Evolutionary conservation across 1,284 basidiomycete species (phyloP), one percentile per base, ranked within the genome.

Genomic region (Cystobasidium pallidum): DNA sequence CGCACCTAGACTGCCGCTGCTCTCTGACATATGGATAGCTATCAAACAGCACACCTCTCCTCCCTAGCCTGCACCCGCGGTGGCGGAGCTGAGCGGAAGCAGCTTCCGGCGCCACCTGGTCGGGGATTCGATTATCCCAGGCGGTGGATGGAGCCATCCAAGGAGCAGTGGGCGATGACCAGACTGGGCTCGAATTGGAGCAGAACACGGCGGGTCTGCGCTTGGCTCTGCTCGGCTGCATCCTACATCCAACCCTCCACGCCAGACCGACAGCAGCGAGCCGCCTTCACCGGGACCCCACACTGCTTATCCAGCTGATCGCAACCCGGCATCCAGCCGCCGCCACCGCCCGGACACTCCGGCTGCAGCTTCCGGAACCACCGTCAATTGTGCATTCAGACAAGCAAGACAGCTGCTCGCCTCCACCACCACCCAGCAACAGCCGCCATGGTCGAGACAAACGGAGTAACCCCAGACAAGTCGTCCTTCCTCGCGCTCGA

Each of bases 121-220:
- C 51, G 51, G 51, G 30, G 51, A 54, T 54, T 54, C 51, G 51
- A 54, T 54, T 54, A 54, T 13, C 51, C 51, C n/a, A 51, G 19
- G 10, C 10, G 47, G 10, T n/a, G 24, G 47, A 19, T n/a, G 19
- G 8, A n/a, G n/a, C n/a, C 47, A 45, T 45, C 43, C 43, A 19
- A 45, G 43, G 43, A n/a, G n/a, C n/a, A n/a, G n/a, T n/a, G n/a
- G n/a, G n/a, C n/a, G n/a, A n/a, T n/a, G n/a, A n/a, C n/a, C n/a
- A n/a, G n/a, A n/a, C n/a, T n/a, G n/a, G n/a, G n/a, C n/a, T n/a
- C n/a, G n/a, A n/a, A n/a, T n/a, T n/a, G n/a, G n/a, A n/a, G n/a
- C 43, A 45, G 43, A 8, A 45, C 11, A 19, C 11, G 43, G 43
- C 19, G 43, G 43, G 43, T 8, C 43, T 45, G 11, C 43, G 43